Conservation (phyloP, 495 filamentous ascomycete genomes). For the Chaetomium fimeti region DNA sequence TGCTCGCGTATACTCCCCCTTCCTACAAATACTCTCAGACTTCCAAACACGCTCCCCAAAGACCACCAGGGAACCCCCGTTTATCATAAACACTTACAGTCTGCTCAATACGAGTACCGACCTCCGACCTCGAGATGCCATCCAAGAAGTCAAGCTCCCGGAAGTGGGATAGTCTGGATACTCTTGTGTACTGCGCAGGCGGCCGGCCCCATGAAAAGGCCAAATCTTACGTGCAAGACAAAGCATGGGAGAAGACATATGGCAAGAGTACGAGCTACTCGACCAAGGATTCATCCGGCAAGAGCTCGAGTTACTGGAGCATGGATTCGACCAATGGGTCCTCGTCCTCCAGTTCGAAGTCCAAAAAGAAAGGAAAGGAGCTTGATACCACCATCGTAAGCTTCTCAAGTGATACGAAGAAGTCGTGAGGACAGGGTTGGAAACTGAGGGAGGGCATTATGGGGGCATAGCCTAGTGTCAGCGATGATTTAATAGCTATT, state of each 20-base stretch:
- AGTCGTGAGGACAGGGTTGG: neutral
- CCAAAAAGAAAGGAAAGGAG: neutral
- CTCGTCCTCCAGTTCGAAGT: neutral
- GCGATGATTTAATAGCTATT: neutral
- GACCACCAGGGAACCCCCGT: neutral
- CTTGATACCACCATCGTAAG: neutral
- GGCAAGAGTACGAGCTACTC: neutral
- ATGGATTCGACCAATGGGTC: neutral
- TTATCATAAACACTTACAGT: neutral
- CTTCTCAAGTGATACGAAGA: neutral
- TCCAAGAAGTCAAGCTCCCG: neutral
- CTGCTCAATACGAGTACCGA: too few relatives aligned
- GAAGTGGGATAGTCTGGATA: constrained; percentile 10
- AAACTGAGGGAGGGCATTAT: neutral
- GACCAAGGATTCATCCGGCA: neutral
- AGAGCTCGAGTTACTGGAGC: neutral
- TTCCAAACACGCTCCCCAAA: neutral
- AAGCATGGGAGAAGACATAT: neutral
- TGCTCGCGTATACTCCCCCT: neutral
- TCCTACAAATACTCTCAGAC: neutral
- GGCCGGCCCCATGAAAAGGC: constrained; percentile 2
- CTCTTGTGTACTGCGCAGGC: neutral
- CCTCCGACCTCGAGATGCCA: neutral
- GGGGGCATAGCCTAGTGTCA: neutral
- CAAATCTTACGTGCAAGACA: neutral